These are phyloP conservation scores for Clarkia xantiana DNA, from an alignment of 345 rosid species.

Conservation along the genomic window DNA sequence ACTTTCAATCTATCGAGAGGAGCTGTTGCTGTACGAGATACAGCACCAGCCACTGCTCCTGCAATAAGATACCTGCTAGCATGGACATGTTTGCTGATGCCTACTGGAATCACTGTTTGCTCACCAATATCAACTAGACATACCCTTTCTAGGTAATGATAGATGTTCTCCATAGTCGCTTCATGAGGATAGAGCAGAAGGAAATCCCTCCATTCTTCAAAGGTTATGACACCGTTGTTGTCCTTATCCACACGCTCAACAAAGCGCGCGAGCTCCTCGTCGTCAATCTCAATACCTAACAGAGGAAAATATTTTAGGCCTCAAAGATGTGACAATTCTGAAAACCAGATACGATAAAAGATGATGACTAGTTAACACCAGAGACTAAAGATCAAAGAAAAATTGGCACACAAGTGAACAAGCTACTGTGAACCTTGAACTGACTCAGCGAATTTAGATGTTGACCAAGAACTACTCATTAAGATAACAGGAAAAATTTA, in stretches of 20 bases:
- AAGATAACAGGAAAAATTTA: too few species aligned
- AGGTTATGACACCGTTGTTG: conserved; percentile 75
- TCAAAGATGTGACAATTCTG: conserved; percentile 29
- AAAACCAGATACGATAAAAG: not conserved
- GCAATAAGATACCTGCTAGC: conserved; percentile 72
- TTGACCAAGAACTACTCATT: too few species aligned
- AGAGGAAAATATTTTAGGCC: conserved; percentile 34
- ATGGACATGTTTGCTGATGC: conserved; percentile 65
- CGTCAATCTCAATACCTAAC: conserved; percentile 71
- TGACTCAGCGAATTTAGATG: too few species aligned
- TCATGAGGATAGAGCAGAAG: conserved; percentile 82
- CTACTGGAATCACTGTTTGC: conserved; percentile 71
- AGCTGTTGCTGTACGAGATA: conserved; percentile 82
- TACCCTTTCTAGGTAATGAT: conserved; percentile 75
- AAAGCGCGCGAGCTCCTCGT: conserved; percentile 74
- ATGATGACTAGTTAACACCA: too few species aligned
- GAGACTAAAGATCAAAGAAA: too few species aligned
- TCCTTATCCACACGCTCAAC: conserved; percentile 92
- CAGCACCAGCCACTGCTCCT: conserved; percentile 85
- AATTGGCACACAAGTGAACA: too few species aligned
- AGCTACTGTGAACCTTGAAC: too few species aligned
- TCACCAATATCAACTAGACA: conserved; percentile 87
- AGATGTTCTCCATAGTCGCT: conserved; percentile 87
- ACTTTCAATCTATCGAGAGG: conserved; percentile 89
- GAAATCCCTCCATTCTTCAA: conserved; percentile 95